phyloP scores from a whole-genome alignment of 108 stramenopile genomes.

The Aureococcus anophagefferens region DNA sequence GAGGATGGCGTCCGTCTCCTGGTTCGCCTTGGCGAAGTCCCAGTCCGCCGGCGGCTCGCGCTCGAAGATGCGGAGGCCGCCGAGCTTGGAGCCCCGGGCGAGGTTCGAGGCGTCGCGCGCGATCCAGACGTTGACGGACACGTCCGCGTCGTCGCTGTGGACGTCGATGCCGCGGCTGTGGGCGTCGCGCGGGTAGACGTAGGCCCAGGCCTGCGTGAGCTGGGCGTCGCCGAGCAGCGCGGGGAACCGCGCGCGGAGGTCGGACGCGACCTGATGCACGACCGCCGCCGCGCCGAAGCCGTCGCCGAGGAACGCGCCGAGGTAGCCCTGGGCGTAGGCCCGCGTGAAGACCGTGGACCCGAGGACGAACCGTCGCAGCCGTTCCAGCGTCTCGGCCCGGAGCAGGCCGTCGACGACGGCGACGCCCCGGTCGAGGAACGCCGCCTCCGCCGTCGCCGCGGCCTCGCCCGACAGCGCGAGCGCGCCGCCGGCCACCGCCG shows the following conservation, averaged over 20 bases:
- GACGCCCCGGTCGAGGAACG: background rate
- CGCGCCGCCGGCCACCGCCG: background rate
- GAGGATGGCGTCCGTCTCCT: background rate
- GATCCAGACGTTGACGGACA: background rate
- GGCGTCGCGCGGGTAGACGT: background rate
- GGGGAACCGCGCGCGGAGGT: background rate
- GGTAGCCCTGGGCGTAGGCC: background rate
- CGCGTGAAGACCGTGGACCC: background rate
- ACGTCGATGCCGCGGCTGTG: background rate
- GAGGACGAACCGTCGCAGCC: background rate
- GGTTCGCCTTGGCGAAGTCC: background rate
- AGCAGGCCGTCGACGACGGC: background rate
- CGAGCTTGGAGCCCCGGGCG: background rate
- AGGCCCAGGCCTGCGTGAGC: background rate
- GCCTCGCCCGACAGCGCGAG: background rate
- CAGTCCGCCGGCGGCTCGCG: background rate
- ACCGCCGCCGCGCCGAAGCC: background rate
- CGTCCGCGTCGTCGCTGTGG: background rate
- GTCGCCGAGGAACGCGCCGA: background rate
- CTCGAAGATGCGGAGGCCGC: background rate
- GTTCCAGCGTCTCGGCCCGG: background rate
- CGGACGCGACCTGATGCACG: background rate
- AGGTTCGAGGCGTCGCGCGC: background rate
- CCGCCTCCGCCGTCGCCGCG: background rate
- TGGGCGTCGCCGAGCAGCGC: background rate